Conservation (phyloP, 805 yeast genomes). For the Candida morakotiae region DNA sequence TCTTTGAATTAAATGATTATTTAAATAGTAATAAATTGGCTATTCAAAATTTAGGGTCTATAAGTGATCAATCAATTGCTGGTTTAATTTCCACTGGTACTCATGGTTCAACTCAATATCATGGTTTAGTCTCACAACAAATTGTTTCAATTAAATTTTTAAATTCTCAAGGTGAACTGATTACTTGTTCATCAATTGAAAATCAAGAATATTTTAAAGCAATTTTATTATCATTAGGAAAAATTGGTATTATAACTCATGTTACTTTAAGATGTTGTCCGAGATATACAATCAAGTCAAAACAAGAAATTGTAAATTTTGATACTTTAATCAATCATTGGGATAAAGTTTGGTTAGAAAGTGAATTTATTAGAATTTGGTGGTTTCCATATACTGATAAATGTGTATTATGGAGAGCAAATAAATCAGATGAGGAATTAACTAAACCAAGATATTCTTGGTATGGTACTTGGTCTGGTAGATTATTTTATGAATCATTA, state of each 20-base stretch:
- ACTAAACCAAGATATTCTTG: conserved; percentile 69
- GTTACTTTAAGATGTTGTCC: conserved; percentile 87
- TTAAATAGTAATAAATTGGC: conserved; percentile 67
- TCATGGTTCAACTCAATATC: conserved; percentile 92
- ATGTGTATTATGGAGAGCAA: conserved; percentile 88
- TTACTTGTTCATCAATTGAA: conserved; percentile 62
- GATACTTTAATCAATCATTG: conserved; percentile 67
- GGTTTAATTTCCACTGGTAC: conserved; percentile 98
- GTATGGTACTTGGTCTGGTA: conserved; percentile 80
- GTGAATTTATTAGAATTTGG: conserved; percentile 93
- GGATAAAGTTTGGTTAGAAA: conserved; percentile 79
- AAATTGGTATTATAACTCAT: conserved; percentile 82
- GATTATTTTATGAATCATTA: conserved; percentile 74
- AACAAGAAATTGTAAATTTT: conserved; percentile 78
- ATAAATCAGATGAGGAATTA: conserved; percentile 62
- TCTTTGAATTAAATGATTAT: conserved; percentile 67
- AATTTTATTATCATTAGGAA: conserved; percentile 81
- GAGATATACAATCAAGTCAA: conserved; percentile 71
- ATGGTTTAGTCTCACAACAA: conserved; percentile 86
- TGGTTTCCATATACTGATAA: conserved; percentile 93
- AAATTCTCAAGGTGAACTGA: conserved; percentile 69
- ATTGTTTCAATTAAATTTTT: conserved; percentile 73
- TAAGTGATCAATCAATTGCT: conserved; percentile 88
- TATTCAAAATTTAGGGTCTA: conserved; percentile 88
- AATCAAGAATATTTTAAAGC: conserved; percentile 72